These are phyloP conservation scores for Cardiospermum halicacabum DNA, from an alignment of 345 rosid species.

Conservation along the genomic window DNA sequence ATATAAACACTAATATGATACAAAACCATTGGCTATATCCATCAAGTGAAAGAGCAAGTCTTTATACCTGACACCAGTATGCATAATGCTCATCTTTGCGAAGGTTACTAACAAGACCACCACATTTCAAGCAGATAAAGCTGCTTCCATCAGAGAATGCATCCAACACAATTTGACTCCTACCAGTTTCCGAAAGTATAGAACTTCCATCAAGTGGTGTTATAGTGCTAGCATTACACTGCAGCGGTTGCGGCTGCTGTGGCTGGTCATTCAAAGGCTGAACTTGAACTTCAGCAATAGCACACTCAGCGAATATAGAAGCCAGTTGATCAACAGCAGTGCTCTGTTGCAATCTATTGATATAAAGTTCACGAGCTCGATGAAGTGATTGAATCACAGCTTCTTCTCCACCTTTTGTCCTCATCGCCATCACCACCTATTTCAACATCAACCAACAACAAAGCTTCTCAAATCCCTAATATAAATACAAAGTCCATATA, in stretches of 20 bases:
- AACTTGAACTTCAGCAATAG: slow-evolving; percentile 75
- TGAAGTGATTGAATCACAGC: slow-evolving; percentile 60
- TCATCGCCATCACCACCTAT: slow-evolving; percentile 81
- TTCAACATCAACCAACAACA: slow-evolving; percentile 12
- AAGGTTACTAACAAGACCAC: slow-evolving; percentile 84
- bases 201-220: slow-evolving; percentile 44
- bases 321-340: slow-evolving; percentile 73
- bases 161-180: slow-evolving; percentile 74
- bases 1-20: not conserved
- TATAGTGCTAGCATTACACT: slow-evolving; percentile 10
- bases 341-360: slow-evolving; percentile 43
- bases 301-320: slow-evolving; percentile 88
- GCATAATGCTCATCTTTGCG: slow-evolving; percentile 90
- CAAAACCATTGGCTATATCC: not conserved
- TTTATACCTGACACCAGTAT: slow-evolving; percentile 51
- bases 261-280: slow-evolving; percentile 44
- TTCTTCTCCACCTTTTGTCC: slow-evolving; percentile 67
- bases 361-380: slow-evolving; percentile 76
- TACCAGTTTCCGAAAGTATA: slow-evolving; percentile 74
- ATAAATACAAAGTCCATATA: not conserved
- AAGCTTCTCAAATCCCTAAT: not conserved
- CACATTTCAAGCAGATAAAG: slow-evolving; percentile 84
- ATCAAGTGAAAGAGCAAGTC: slow-evolving; percentile 1
- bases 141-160: slow-evolving; percentile 95
- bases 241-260: slow-evolving; percentile 11